Evolutionary conservation across 1,139 yeast genomes (phyloP).

Genomic region (Saccharomyces hybrid): DNA sequence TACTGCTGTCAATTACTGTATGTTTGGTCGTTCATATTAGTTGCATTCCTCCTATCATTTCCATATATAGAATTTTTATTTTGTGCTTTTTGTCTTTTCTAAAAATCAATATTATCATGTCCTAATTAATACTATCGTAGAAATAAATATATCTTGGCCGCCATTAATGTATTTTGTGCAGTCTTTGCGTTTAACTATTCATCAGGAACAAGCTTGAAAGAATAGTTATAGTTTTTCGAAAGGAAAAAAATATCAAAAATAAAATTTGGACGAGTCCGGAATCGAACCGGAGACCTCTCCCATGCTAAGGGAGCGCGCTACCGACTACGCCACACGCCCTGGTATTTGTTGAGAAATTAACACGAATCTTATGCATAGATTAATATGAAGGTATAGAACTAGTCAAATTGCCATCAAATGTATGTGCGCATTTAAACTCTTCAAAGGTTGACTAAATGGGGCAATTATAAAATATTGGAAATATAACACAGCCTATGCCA

Average conservation of each 20-base stretch:
- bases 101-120: neutral
- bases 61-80: neutral
- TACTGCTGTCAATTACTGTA: slow-evolving; percentile 70
- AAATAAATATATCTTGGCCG: neutral
- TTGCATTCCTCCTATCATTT: neutral
- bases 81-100: neutral
- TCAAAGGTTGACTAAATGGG: too few relatives aligned
- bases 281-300: slow-evolving; percentile 86
- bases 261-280: slow-evolving; percentile 77
- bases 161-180: neutral
- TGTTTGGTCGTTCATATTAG: slow-evolving; percentile 94
- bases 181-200: too few relatives aligned
- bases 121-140: neutral
- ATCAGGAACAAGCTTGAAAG: too few relatives aligned
- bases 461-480: too few relatives aligned
- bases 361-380: too few relatives aligned
- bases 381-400: too few relatives aligned
- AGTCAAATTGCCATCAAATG: too few relatives aligned
- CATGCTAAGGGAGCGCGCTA: slow-evolving; percentile 90
- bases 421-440: too few relatives aligned
- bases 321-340: slow-evolving; percentile 92
- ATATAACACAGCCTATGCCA: too few relatives aligned
- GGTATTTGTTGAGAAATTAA: neutral
- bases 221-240: too few relatives aligned
- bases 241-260: neutral